Conservation (phyloP, 164 flowering plant genomes). For the Stephania cephalantha region DNA sequence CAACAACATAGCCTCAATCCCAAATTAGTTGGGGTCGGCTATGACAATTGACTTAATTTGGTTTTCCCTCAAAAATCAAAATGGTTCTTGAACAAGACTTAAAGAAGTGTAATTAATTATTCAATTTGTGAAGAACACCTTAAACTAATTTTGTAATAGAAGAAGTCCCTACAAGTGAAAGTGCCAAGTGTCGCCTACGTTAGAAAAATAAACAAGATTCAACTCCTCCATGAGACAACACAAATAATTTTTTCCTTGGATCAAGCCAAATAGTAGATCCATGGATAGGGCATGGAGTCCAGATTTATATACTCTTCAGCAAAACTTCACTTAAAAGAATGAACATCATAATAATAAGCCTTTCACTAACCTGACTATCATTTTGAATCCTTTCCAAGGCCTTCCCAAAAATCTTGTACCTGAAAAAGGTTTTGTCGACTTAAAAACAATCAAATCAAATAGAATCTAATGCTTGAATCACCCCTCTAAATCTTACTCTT, state of each 20-base stretch:
- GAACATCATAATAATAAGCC: background rate
- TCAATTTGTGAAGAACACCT: too few relatives aligned
- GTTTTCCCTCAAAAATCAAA: too few relatives aligned
- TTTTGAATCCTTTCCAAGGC: slow-evolving; percentile 77
- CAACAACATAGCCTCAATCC: too few relatives aligned
- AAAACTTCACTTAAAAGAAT: background rate
- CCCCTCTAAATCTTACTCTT: slow-evolving; percentile 53
- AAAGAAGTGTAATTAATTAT: too few relatives aligned
- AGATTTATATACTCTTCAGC: background rate
- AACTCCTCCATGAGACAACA: background rate
- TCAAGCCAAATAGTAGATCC: background rate
- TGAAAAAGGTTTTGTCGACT: slow-evolving; percentile 15
- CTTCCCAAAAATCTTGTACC: slow-evolving; percentile 82
- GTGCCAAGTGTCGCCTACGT: too few relatives aligned
- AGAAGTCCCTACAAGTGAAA: too few relatives aligned
- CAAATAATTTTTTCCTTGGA: background rate
- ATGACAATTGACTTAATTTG: too few relatives aligned
- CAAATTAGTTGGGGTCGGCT: too few relatives aligned
- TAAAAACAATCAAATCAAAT: background rate
- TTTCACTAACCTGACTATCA: slow-evolving; percentile 65
- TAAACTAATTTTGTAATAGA: too few relatives aligned
- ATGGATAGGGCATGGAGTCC: background rate
- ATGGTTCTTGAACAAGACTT: too few relatives aligned
- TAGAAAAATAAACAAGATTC: background rate
- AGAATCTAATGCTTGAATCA: background rate